Percentiles rank a stretch among this genome's conserved stretches.
These are phyloP conservation scores for Musa beccarii DNA, from an alignment of 176 grass and related monocot genomes.

Conservation along the genomic window DNA sequence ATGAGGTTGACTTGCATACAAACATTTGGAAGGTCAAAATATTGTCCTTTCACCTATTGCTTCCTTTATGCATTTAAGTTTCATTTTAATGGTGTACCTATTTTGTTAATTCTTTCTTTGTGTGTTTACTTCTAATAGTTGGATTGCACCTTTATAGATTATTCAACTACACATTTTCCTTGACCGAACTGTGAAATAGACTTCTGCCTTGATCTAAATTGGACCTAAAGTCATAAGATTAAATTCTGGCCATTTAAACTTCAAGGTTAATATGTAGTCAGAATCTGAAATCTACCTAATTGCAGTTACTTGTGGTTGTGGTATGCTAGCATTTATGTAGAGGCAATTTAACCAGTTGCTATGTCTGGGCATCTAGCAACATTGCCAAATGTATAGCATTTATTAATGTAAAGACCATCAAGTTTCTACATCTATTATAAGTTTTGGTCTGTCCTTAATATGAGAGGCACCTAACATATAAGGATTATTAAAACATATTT, in stretches of 20 bases:
- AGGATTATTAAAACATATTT: too few species aligned
- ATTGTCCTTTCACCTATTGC: slow-evolving; percentile 5
- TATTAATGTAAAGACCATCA: too few species aligned
- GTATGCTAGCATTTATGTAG: too few species aligned
- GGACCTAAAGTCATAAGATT: too few species aligned
- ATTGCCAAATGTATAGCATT: too few species aligned
- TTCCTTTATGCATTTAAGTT: background rate
- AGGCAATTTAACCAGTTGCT: too few species aligned
- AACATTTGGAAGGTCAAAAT: slow-evolving; percentile 90
- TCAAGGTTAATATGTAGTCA: background rate
- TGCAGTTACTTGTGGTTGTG: background rate
- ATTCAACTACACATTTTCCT: background rate
- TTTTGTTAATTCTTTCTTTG: background rate
- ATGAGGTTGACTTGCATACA: slow-evolving; percentile 96
- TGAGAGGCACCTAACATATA: too few species aligned
- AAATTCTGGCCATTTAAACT: background rate
- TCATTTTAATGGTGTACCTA: background rate
- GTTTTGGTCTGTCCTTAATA: too few species aligned
- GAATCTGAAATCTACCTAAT: background rate
- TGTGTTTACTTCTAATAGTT: background rate
- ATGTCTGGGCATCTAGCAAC: too few species aligned
- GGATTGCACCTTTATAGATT: background rate
- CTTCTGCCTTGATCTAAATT: background rate
- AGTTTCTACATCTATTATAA: too few species aligned
- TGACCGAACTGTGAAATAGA: background rate